These are phyloP conservation scores for Claviceps humidiphila DNA, from an alignment of 2,329 filamentous ascomycete genomes.

Conservation along the genomic window DNA sequence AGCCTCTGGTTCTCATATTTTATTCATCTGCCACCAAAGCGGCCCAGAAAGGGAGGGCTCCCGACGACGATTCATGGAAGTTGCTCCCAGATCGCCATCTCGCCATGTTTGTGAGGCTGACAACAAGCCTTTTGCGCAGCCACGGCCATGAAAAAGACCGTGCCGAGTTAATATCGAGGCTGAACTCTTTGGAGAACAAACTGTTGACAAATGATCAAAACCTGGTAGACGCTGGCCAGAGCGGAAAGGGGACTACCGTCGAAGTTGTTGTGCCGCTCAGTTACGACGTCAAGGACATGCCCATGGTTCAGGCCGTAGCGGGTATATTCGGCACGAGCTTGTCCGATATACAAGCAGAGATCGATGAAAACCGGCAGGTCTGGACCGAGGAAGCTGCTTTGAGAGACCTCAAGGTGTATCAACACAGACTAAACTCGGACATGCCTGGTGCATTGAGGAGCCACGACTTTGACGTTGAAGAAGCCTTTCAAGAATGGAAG, in stretches of 20 bases:
- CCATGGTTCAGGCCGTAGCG: constrained; percentile 74
- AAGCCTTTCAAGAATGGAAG: constrained; percentile 82
- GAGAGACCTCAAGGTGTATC: constrained; percentile 85
- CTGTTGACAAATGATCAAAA: constrained; percentile 89
- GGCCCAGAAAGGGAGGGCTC: constrained; percentile 58
- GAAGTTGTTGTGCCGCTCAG: constrained; percentile 75
- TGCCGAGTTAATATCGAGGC: constrained; percentile 66
- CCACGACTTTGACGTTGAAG: constrained; percentile 82
- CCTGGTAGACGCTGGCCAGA: constrained; percentile 31
- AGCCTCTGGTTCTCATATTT: constrained; percentile 90
- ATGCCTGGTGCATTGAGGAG: constrained; percentile 63
- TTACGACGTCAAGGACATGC: constrained; percentile 95
- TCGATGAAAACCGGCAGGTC: constrained; percentile 62
- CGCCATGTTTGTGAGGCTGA: constrained; percentile 81
- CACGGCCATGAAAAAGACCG: constrained; percentile 76
- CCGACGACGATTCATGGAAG: constrained; percentile 81
- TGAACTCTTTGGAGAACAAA: constrained; percentile 81
- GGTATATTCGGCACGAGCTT: constrained; percentile 72
- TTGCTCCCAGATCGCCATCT: constrained; percentile 86
- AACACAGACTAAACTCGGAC: constrained; percentile 72
- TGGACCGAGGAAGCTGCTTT: constrained; percentile 93
- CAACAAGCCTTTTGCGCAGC: constrained; percentile 66
- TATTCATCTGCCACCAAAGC: constrained; percentile 87
- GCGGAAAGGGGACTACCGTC: constrained; percentile 38
- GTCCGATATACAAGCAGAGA: constrained; percentile 71